Conservation (phyloP, 1,139 yeast species). For the Yamadazyma kanchanaburiensis region DNA sequence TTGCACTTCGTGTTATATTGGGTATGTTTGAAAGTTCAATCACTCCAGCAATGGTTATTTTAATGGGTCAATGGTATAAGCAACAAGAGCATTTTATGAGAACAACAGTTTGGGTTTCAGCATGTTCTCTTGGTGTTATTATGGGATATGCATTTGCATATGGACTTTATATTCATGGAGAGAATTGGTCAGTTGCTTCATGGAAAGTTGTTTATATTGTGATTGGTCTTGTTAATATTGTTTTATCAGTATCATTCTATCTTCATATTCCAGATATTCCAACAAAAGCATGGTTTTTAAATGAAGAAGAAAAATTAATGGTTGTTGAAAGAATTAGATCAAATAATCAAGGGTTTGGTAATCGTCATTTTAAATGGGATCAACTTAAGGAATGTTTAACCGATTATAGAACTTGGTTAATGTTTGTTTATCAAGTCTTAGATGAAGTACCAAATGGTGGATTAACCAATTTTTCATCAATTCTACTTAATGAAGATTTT, state of each 20-base stretch:
- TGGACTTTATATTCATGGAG: conserved; percentile 4
- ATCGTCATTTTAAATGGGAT: conserved; percentile 36
- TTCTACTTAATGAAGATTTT: conserved; percentile 25
- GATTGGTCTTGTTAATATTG: conserved; percentile 3
- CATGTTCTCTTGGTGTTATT: conserved; percentile 21
- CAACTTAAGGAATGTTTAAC: conserved; percentile 40
- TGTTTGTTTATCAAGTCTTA: conserved; percentile 30
- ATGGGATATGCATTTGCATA: conserved; percentile 23
- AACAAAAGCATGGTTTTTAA: conserved; percentile 28
- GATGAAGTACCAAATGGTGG: conserved; percentile 38
- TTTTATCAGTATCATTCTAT: conserved; percentile 9
- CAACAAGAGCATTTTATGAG: conserved; percentile 15
- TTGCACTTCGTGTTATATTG: conserved; percentile 23
- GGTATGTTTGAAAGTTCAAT: conserved; percentile 52
- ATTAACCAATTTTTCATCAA: conserved; percentile 36
- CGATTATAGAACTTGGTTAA: conserved; percentile 41
- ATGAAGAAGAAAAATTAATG: conserved; percentile 6
- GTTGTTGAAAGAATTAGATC: conserved; percentile 4
- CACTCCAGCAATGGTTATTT: conserved; percentile 53
- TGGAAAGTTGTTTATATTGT: conserved; percentile 7
- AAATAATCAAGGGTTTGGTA: conserved; percentile 37
- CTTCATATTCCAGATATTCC: conserved; percentile 26
- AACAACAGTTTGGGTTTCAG: conserved; percentile 20
- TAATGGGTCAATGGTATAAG: conserved; percentile 25
- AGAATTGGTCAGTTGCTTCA: conserved; percentile 14